These are phyloP conservation scores for Litsea cubeba DNA, from an alignment of 164 flowering plant genomes.

Conservation along the genomic window DNA sequence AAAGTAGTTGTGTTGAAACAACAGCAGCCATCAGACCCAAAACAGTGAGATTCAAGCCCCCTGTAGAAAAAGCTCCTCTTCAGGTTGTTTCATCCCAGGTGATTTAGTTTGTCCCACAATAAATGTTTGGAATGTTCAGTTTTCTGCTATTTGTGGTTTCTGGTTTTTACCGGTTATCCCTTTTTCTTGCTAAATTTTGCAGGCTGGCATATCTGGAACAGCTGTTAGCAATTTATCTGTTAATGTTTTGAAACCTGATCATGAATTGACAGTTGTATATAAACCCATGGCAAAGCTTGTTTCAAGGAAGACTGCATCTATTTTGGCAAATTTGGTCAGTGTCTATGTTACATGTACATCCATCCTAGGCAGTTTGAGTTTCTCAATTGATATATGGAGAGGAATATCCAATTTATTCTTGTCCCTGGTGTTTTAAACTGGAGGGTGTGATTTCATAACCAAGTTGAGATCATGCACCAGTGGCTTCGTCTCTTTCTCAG, in stretches of 20 bases:
- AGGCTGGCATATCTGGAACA: conserved; percentile 43
- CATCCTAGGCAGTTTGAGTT: neutral
- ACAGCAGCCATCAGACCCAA: conserved; percentile 73
- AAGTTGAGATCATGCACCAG: neutral
- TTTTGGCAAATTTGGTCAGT: conserved; percentile 75
- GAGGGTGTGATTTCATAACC: neutral
- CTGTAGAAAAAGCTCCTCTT: conserved; percentile 23
- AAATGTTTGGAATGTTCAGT: neutral
- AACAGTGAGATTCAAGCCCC: conserved; percentile 64
- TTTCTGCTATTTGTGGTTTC: neutral
- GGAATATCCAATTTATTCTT: neutral
- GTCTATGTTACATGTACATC: neutral
- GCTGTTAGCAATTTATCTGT: conserved; percentile 28
- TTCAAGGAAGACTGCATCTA: conserved; percentile 58
- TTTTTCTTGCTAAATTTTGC: conserved; percentile 13
- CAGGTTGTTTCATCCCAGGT: conserved; percentile 37
- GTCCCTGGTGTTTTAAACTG: neutral
- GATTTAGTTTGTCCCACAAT: neutral
- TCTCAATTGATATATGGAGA: neutral
- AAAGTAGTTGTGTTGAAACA: conserved; percentile 37
- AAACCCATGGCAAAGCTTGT: conserved; percentile 86
- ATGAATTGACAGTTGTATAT: conserved; percentile 41
- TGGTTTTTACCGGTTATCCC: neutral
- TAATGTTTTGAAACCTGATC: conserved; percentile 27
- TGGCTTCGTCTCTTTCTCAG: neutral